Evolutionary conservation across 2,329 filamentous ascomycete genomes (phyloP).

Genomic region (Zarea fungicola): DNA sequence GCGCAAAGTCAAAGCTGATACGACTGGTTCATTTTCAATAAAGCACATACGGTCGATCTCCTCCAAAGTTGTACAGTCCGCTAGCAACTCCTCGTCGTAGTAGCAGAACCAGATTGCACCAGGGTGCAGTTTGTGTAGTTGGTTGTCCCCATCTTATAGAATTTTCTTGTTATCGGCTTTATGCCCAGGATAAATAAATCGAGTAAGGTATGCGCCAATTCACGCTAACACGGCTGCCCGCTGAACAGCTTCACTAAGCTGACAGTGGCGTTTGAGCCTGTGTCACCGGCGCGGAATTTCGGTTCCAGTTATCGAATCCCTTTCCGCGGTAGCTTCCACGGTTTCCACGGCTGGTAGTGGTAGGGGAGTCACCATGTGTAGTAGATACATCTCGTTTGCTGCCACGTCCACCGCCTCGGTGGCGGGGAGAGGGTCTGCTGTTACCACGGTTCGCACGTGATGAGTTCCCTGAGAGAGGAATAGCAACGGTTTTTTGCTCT

Average conservation of each 20-base stretch:
- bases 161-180: background rate
- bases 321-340: constrained; percentile 37
- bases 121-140: background rate
- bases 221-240: background rate
- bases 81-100: background rate
- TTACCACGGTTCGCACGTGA: constrained; percentile 27
- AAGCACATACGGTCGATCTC: constrained; percentile 13
- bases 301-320: constrained; percentile 37
- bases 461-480: constrained; percentile 28
- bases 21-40: constrained; percentile 1
- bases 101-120: constrained; percentile 12
- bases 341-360: constrained; percentile 25
- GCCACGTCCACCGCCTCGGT: constrained; percentile 27
- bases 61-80: constrained; percentile 21
- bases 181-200: background rate
- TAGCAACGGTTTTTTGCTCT: constrained; percentile 32
- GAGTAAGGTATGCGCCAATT: background rate
- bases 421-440: constrained; percentile 24
- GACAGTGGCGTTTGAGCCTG: constrained; percentile 21
- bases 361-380: constrained; percentile 22
- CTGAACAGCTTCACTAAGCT: constrained; percentile 13
- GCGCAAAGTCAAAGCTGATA: background rate
- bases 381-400: constrained; percentile 30
- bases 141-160: background rate
- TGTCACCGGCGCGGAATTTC: constrained; percentile 14